Conservation (phyloP, 1,284 basidiomycete species). For the Exobasidium cylindrosporum region DNA sequence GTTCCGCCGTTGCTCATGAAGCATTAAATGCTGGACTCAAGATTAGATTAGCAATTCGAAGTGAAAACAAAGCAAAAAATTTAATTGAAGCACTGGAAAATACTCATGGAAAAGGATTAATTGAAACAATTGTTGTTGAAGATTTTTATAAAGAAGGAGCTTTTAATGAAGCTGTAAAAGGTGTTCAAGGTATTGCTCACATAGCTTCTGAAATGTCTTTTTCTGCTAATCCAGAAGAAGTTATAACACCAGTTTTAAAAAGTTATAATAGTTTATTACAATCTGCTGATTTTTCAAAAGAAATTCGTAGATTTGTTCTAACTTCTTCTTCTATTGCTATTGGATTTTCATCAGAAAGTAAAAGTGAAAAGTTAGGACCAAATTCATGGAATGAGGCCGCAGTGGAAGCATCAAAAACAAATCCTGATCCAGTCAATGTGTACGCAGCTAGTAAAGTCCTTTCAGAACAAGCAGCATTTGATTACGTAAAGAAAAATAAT, state of each 20-base stretch:
- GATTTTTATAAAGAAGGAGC: conserved; percentile 1
- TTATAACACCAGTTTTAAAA: neutral
- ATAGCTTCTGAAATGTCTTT: neutral
- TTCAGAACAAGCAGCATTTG: conserved; percentile 44
- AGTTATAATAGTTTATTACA: neutral
- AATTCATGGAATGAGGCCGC: conserved; percentile 1
- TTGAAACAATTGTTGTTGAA: neutral
- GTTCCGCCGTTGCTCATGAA: neutral
- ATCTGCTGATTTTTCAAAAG: neutral
- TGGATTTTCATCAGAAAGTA: neutral
- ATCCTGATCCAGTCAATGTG: neutral
- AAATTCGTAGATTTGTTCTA: neutral
- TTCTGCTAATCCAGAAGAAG: neutral
- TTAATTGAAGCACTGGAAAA: neutral
- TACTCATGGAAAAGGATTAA: neutral
- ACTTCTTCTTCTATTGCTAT: conserved; percentile 4
- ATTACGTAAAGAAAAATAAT: conserved; percentile 31
- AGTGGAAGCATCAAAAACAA: neutral
- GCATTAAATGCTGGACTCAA: conserved; percentile 2
- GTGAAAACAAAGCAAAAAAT: conserved; percentile 3
- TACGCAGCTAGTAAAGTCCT: conserved; percentile 46
- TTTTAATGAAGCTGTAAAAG: conserved; percentile 2
- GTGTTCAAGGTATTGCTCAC: conserved; percentile 8
- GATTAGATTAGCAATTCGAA: neutral
- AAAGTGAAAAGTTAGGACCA: neutral